These are phyloP conservation scores for Boletellus deceptivus DNA, from an alignment of 1,284 basidiomycete genomes.

Conservation along the genomic window DNA sequence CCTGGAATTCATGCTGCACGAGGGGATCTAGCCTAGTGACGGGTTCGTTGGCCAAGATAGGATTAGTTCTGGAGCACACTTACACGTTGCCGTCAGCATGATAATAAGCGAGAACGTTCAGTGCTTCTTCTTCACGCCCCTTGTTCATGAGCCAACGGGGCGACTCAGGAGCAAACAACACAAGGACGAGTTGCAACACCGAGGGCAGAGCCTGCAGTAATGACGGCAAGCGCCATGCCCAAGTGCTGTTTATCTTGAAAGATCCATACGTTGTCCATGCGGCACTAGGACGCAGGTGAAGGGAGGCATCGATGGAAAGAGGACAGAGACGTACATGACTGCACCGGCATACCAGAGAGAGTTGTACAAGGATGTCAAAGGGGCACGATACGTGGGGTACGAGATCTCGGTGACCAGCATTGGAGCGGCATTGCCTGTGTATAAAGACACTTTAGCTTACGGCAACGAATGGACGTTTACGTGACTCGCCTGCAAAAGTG, in stretches of 20 bases:
- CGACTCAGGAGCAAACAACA: constrained; percentile 68
- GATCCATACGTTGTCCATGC: constrained; percentile 79
- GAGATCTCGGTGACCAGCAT: constrained; percentile 76
- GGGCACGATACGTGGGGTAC: constrained; percentile 74
- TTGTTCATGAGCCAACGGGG: constrained; percentile 71
- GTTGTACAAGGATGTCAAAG: constrained; percentile 72
- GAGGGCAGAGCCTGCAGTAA: constrained; percentile 65
- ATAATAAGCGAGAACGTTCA: constrained; percentile 68
- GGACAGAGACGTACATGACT: constrained; percentile 49
- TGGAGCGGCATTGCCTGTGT: constrained; percentile 60
- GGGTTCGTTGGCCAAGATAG: neutral
- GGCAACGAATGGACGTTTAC: neutral
- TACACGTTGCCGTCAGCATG: constrained; percentile 69
- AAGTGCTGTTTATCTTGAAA: constrained; percentile 60
- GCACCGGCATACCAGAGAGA: constrained; percentile 78
- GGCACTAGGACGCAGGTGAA: constrained; percentile 40
- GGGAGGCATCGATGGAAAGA: neutral
- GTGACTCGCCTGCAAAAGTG: constrained; percentile 59
- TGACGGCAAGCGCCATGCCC: constrained; percentile 78
- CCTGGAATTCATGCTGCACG: constrained; percentile 71
- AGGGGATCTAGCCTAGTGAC: constrained; percentile 58
- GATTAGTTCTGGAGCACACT: constrained; percentile 14
- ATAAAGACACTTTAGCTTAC: neutral
- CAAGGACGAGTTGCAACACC: constrained; percentile 55
- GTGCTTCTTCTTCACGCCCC: constrained; percentile 60